These are phyloP conservation scores for Cylindrotheca fusiformis DNA, from an alignment of 108 stramenopile species.

Conservation along the genomic window DNA sequence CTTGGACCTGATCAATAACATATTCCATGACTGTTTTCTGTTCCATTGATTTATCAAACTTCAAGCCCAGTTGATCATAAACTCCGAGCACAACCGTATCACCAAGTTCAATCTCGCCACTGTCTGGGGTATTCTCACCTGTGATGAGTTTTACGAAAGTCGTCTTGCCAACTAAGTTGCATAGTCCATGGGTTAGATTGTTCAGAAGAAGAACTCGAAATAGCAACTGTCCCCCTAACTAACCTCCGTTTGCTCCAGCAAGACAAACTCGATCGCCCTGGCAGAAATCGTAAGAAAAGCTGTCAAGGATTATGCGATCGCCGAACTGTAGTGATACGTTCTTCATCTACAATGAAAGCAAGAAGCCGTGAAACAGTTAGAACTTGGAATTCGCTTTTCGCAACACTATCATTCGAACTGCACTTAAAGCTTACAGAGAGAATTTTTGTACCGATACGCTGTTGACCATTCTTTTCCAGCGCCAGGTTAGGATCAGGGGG, in stretches of 20 bases:
- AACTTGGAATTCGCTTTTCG: too few species aligned
- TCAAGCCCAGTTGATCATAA: slow-evolving; percentile 80
- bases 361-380: too few species aligned
- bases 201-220: background rate
- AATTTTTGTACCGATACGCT: slow-evolving; percentile 62
- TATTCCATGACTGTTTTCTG: slow-evolving; percentile 72
- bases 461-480: slow-evolving; percentile 32
- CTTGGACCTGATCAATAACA: slow-evolving; percentile 67
- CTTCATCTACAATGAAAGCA: slow-evolving; percentile 34
- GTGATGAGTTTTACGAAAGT: slow-evolving; percentile 70
- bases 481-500: slow-evolving; percentile 60
- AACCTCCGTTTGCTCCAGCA: slow-evolving; percentile 79
- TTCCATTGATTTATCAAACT: slow-evolving; percentile 51
- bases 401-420: too few species aligned
- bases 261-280: slow-evolving; percentile 78
- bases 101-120: slow-evolving; percentile 62
- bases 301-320: slow-evolving; percentile 61
- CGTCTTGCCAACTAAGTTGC: slow-evolving; percentile 31
- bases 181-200: background rate
- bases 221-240: slow-evolving; percentile 34
- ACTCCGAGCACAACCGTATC: slow-evolving; percentile 82
- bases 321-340: slow-evolving; percentile 68
- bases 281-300: slow-evolving; percentile 82
- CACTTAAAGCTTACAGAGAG: slow-evolving; percentile 9
- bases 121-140: slow-evolving; percentile 51